These are phyloP conservation scores for Penicillium occitanis DNA, from an alignment of 2,329 filamentous ascomycete species.

Conservation along the genomic window DNA sequence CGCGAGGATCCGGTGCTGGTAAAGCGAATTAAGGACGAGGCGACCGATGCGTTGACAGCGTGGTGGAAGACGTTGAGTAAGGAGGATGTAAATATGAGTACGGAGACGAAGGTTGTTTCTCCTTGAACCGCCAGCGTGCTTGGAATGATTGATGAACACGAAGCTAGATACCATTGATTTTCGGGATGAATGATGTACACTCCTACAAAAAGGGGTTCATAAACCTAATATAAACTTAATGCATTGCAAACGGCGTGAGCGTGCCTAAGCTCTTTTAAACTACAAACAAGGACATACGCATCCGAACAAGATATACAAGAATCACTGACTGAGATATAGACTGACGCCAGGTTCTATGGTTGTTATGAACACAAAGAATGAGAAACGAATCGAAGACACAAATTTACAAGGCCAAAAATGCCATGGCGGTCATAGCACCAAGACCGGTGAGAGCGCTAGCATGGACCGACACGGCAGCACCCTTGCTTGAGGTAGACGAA, in stretches of 20 bases:
- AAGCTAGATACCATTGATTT: neutral
- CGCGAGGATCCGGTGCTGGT: constrained; percentile 14
- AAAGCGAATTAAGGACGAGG: constrained; percentile 8
- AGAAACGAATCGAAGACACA: neutral
- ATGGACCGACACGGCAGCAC: constrained; percentile 21
- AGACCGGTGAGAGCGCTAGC: constrained; percentile 15
- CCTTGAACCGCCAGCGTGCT: neutral
- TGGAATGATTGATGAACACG: neutral
- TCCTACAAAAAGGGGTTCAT: neutral
- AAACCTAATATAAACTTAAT: neutral
- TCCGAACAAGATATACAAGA: neutral
- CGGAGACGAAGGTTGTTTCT: neutral
- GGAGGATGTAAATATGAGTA: neutral
- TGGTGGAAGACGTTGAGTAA: constrained; percentile 14
- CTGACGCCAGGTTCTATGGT: neutral
- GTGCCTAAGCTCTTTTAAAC: neutral
- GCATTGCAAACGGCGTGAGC: neutral
- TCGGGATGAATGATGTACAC: neutral
- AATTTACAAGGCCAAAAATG: constrained; percentile 20
- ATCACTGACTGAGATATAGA: neutral
- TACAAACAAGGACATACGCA: constrained; percentile 4
- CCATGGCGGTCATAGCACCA: constrained; percentile 18
- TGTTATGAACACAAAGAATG: neutral
- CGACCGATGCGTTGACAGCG: neutral
- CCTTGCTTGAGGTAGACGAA: constrained; percentile 22